Percentiles rank a stretch among this genome's conserved stretches.
Conservation (phyloP, 139 green algal species). For the Tetratostichococcus sp. region DNA sequence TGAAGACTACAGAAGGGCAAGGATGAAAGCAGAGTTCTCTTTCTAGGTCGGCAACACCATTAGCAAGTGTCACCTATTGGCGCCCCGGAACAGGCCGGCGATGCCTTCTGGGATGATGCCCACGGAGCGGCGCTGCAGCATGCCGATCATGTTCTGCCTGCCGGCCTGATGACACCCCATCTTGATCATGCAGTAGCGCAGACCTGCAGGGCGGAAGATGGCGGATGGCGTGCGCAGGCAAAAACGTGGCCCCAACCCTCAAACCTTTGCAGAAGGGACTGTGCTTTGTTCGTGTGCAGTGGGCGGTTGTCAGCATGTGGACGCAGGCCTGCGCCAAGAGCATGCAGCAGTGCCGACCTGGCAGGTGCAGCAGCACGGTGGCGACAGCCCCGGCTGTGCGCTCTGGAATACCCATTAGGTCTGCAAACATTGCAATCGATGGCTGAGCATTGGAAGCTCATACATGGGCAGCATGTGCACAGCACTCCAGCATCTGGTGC, state of each 20-base stretch:
- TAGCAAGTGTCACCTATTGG: neutral
- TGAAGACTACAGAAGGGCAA: too few relatives aligned
- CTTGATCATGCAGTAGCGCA: neutral
- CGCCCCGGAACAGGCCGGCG: conserved; percentile 19
- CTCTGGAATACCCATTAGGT: neutral
- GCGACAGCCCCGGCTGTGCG: conserved; percentile 3
- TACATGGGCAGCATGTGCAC: too few relatives aligned
- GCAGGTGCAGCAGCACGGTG: conserved; percentile 6
- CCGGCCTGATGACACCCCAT: neutral
- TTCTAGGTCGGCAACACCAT: neutral
- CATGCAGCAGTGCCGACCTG: neutral
- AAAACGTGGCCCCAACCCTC: too few relatives aligned
- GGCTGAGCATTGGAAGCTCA: too few relatives aligned
- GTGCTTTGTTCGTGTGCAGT: too few relatives aligned
- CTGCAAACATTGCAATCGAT: neutral
- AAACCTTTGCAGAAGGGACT: too few relatives aligned
- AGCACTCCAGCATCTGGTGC: too few relatives aligned
- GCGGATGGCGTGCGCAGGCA: neutral
- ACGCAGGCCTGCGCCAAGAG: too few relatives aligned
- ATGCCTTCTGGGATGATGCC: conserved; percentile 19
- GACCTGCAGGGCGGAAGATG: neutral
- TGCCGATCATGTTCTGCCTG: conserved; percentile 11
- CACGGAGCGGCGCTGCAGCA: conserved; percentile 6
- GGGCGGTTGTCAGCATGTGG: neutral
- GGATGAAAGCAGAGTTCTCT: too few relatives aligned